Percentiles rank a stretch among this genome's conserved stretches.
phyloP scores from a whole-genome alignment of 306 rosid genomes.

The Vachellia collinsii region DNA sequence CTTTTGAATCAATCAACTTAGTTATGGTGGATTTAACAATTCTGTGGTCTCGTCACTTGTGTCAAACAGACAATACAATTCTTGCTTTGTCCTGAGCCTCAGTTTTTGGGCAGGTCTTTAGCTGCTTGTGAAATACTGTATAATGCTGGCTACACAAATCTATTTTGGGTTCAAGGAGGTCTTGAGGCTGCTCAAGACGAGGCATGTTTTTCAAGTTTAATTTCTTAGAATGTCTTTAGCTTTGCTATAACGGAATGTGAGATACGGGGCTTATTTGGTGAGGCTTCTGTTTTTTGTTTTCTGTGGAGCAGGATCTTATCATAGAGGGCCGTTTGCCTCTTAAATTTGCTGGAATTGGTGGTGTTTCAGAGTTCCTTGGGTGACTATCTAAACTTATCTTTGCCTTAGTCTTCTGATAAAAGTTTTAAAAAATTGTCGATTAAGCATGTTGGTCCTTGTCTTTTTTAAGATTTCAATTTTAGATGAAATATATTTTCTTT shows the following conservation, averaged over 20 bases:
- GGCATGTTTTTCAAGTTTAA: conserved; percentile 50
- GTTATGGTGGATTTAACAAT: conserved; percentile 15
- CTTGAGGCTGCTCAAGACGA: conserved; percentile 89
- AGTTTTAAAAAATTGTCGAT: conserved; percentile 26
- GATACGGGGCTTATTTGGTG: conserved; percentile 29
- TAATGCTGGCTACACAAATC: conserved; percentile 79
- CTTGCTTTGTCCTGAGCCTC: conserved; percentile 29
- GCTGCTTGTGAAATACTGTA: conserved; percentile 90
- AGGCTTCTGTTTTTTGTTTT: conserved; percentile 24
- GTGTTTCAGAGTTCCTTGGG: conserved; percentile 93
- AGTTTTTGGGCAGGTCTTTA: conserved; percentile 64
- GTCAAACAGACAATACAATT: conserved; percentile 9
- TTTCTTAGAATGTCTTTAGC: conserved; percentile 20
- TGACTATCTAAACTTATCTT: conserved; percentile 40
- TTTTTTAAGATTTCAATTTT: conserved; percentile 12
- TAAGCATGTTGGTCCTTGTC: conserved; percentile 4
- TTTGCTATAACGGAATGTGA: conserved; percentile 28
- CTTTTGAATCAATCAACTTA: conserved; percentile 7
- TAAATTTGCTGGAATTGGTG: conserved; percentile 91
- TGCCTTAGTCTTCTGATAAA: conserved; percentile 2
- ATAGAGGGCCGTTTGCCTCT: conserved; percentile 87
- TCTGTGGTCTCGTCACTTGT: conserved; percentile 15
- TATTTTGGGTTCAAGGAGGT: conserved; percentile 98
- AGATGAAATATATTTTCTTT: neutral
- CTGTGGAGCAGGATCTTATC: conserved; percentile 75